Percentiles rank a stretch among this genome's conserved stretches.
Conservation (phyloP, 2,329 filamentous ascomycete species). For the Albophoma yamanashiensis region DNA sequence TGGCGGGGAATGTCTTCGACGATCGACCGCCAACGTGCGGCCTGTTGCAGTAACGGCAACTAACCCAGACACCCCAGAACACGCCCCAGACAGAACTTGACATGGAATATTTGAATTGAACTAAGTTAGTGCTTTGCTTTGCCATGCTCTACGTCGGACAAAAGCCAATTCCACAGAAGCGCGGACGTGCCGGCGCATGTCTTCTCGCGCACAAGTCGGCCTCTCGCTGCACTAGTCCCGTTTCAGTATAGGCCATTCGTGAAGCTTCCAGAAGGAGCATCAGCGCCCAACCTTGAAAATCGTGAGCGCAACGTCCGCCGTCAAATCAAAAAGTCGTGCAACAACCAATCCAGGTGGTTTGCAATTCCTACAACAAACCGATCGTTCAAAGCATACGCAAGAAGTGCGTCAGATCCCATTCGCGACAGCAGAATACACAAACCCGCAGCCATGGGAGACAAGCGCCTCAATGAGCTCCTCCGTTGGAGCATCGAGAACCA, state of each 20-base stretch:
- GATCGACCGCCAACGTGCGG: neutral
- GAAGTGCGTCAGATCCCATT: neutral
- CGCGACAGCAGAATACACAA: neutral
- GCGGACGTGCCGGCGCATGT: neutral
- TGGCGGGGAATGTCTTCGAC: neutral
- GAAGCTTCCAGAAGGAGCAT: conserved; percentile 31
- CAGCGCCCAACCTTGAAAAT: conserved; percentile 6
- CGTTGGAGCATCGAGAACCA: conserved; percentile 59
- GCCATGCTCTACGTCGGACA: neutral
- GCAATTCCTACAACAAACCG: neutral
- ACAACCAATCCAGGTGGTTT: neutral
- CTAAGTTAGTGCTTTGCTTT: neutral
- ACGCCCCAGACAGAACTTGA: too few species aligned
- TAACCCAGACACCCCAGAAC: too few species aligned
- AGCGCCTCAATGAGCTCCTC: conserved; percentile 62
- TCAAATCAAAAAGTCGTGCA: neutral
- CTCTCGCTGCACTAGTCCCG: neutral
- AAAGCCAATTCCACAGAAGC: neutral
- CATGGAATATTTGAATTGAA: neutral
- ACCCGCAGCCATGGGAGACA: conserved; percentile 31
- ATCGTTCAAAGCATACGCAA: neutral
- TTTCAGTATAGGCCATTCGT: conserved; percentile 15
- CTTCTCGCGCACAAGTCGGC: neutral
- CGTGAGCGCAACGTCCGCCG: neutral
- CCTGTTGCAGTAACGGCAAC: neutral